phyloP scores from a whole-genome alignment of 805 yeast species.

The Candida arabinofermentans region DNA sequence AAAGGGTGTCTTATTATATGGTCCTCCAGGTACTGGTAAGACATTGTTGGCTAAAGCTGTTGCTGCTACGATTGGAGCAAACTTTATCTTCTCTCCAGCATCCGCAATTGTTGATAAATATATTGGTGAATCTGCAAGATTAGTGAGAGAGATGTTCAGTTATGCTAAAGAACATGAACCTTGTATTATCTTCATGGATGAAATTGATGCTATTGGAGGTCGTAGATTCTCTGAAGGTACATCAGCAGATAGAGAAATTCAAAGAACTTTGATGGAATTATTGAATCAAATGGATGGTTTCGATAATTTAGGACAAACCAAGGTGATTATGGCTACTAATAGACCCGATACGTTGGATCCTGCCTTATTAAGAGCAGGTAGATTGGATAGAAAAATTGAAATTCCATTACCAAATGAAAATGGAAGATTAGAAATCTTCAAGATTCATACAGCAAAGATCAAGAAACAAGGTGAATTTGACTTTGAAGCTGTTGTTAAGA shows the following conservation, averaged over 20 bases:
- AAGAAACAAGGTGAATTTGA: slow-evolving; percentile 93
- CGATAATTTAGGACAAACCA: slow-evolving; percentile 93
- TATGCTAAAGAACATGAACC: slow-evolving; percentile 98
- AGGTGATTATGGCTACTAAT: slow-evolving; percentile 98
- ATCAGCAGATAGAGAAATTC: slow-evolving; percentile 97
- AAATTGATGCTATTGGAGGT: slow-evolving; percentile 98
- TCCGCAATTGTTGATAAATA: slow-evolving; percentile 97
- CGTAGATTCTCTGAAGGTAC: slow-evolving; percentile 97
- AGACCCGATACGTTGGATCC: slow-evolving; percentile 98
- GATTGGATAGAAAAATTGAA: slow-evolving; percentile 94
- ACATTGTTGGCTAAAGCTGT: slow-evolving; percentile 95
- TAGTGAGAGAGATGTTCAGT: slow-evolving; percentile 96
- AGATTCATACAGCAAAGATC: slow-evolving; percentile 84
- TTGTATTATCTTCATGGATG: slow-evolving; percentile 97
- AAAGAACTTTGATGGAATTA: slow-evolving; percentile 95
- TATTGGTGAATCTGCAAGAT: slow-evolving; percentile 95
- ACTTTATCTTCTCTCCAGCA: slow-evolving; percentile 97
- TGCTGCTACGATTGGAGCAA: slow-evolving; percentile 97
- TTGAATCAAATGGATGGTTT: slow-evolving; percentile 98
- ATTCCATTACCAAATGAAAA: slow-evolving; percentile 94
- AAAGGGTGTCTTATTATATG: slow-evolving; percentile 92
- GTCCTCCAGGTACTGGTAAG: slow-evolving; percentile 99
- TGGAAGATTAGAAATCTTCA: slow-evolving; percentile 89
- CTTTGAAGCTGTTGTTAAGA: slow-evolving; percentile 94
- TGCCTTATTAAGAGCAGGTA: slow-evolving; percentile 94